Evolutionary conservation across 176 grass and related monocot genomes (phyloP), one percentile per base, ranked within the genome.

Genomic region (Dactylis glomerata): DNA sequence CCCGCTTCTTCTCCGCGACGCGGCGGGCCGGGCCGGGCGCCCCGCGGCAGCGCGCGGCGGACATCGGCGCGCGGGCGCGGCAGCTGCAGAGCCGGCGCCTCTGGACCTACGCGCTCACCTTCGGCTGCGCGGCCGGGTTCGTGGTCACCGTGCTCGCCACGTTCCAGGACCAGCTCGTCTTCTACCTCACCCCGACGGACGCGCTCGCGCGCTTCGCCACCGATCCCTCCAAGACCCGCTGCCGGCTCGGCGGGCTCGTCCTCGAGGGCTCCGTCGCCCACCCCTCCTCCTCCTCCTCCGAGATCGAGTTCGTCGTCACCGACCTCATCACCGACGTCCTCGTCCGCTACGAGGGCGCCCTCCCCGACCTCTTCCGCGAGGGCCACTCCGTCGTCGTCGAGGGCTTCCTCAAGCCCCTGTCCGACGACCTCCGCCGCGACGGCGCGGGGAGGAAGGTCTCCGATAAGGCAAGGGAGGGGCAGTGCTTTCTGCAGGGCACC

Each of bases 301-400:
- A 98, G 85, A 98, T 98, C 73, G 96, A 95, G 93, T 98, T 98
- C 80, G 96, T 98, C 84, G 91, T 98, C 51, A 98, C 96, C 0
- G 96, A 95, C 84, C 95, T 98, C 65, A 26, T 91, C 80, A 98
- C 92, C 26, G 96, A 98, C 86, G 87, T 98, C 68, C 93, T 98
- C 77, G 91, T 98, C 70, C 89, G 89, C 8, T 95, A 90, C 82
- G 96, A 98, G 52, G 96, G 96, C 47, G 83, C 89, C 14, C 91
- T 98, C 1, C 93, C 96, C 2, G 96, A 98, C 80, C 90, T 98
- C 79, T 98, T 98, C 73, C 91, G 96, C 63, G 96, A 98, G 91
- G 96, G 93, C n/a, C 96, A 95, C 83, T 98, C 96, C 57, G 91
- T 89, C 45, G 96, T 98, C 74, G 91, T 92, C 55, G 93, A 98